phyloP scores from a whole-genome alignment of 2,329 filamentous ascomycete genomes.

The Aaosphaeria pasadenensis region DNA sequence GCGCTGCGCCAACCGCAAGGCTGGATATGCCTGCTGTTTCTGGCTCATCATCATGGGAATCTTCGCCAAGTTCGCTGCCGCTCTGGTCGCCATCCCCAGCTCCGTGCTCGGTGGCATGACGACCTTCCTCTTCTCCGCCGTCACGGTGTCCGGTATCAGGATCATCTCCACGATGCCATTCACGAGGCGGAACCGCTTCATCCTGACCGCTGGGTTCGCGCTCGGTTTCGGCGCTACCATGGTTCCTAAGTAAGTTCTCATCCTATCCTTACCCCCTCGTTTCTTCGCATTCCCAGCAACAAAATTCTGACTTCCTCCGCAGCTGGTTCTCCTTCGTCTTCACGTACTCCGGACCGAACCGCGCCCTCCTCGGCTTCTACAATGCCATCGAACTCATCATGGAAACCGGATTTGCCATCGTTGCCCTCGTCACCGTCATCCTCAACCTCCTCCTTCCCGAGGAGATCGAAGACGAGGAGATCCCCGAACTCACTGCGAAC shows the following conservation, averaged over 20 bases:
- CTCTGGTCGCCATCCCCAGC: constrained; percentile 70
- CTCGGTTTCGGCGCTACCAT: constrained; percentile 62
- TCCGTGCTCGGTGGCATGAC: constrained; percentile 54
- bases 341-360: constrained; percentile 67
- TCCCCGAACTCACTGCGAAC: constrained; percentile 42
- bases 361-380: constrained; percentile 67
- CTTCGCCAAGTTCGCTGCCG: constrained; percentile 79
- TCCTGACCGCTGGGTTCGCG: constrained; percentile 71
- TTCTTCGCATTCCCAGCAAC: neutral
- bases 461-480: constrained; percentile 67
- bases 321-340: constrained; percentile 70
- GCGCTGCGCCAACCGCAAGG: constrained; percentile 75
- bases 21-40: constrained; percentile 73
- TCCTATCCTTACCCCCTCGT: neutral
- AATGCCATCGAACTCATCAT: constrained; percentile 57
- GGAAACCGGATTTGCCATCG: constrained; percentile 65
- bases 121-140: constrained; percentile 75
- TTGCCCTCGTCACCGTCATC: constrained; percentile 68
- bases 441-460: constrained; percentile 72
- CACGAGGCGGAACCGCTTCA: constrained; percentile 77
- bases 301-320: constrained; percentile 19
- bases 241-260: constrained; percentile 38
- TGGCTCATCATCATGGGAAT: constrained; percentile 79
- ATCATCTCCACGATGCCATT: constrained; percentile 72
- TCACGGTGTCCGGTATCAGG: constrained; percentile 73